Percentiles rank a stretch among this genome's conserved stretches.
These are phyloP conservation scores for Selenicereus undatus DNA, from an alignment of 148 eudicot genomes.

Conservation along the genomic window DNA sequence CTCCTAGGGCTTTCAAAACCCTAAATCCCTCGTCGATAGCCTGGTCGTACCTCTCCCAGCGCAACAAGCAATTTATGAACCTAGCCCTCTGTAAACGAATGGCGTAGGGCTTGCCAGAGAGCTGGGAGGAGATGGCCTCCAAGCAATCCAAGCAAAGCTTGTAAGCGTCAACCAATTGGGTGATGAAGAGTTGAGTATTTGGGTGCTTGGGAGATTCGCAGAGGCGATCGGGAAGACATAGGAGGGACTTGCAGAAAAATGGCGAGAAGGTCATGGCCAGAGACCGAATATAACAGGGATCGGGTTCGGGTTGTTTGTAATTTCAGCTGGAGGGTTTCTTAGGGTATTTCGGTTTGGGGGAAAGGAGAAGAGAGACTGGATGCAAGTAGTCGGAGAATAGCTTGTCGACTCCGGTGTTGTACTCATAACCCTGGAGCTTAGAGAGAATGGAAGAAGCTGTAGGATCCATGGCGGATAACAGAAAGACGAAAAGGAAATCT, in stretches of 20 bases:
- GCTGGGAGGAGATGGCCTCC: constrained; percentile 38
- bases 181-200: constrained; percentile 2
- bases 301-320: constrained; percentile 21
- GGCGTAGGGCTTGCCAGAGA: constrained; percentile 46
- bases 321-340: constrained; percentile 35
- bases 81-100: constrained; percentile 54
- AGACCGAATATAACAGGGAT: constrained; percentile 33
- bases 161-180: constrained; percentile 41
- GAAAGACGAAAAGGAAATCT: constrained; percentile 7
- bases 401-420: constrained; percentile 30
- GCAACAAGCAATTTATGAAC: constrained; percentile 50
- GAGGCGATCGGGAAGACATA: constrained; percentile 60
- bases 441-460: constrained; percentile 33
- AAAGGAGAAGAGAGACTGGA: constrained; percentile 34
- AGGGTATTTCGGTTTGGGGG: constrained; percentile 27
- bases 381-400: constrained; percentile 36
- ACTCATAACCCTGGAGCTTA: constrained; percentile 50
- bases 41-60: constrained; percentile 53
- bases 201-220: constrained; percentile 44
- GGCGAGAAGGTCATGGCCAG: constrained; percentile 47
- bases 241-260: constrained; percentile 42
- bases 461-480: constrained; percentile 36
- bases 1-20: constrained; percentile 43
- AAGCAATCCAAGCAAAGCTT: constrained; percentile 53
- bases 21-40: constrained; percentile 47